phyloP scores from a whole-genome alignment of 495 filamentous ascomycete species.

The Aspergillus cristatus region DNA sequence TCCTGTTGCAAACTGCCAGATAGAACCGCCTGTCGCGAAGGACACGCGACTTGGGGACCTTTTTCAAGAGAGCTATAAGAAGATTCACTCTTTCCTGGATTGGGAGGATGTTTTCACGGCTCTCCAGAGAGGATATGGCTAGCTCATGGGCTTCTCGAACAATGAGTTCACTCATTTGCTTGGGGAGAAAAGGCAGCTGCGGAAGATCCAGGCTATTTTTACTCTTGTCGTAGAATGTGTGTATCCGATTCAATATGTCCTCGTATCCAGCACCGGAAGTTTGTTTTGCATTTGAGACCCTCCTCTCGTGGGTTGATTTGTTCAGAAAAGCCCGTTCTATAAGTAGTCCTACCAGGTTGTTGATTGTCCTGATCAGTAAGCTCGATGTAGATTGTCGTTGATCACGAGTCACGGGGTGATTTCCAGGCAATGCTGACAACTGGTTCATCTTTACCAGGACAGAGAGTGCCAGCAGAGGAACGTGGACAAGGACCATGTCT shows the following conservation, averaged over 20 bases:
- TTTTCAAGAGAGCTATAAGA: conserved; percentile 49
- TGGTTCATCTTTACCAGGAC: conserved; percentile 48
- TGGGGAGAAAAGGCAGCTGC: conserved; percentile 47
- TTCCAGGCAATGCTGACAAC: conserved; percentile 9
- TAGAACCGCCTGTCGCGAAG: conserved; percentile 47
- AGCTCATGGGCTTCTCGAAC: conserved; percentile 51
- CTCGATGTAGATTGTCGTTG: conserved; percentile 17
- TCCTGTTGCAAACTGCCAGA: conserved; percentile 38
- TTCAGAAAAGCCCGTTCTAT: conserved; percentile 60
- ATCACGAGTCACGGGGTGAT: conserved; percentile 3
- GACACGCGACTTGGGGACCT: conserved; percentile 44
- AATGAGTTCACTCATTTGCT: conserved; percentile 49
- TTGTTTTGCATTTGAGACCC: conserved; percentile 5
- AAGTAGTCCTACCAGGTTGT: conserved; percentile 44
- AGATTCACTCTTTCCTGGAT: conserved; percentile 36
- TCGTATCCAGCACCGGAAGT: conserved; percentile 25
- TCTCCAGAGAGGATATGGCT: conserved; percentile 31
- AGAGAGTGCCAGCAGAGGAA: conserved; percentile 63
- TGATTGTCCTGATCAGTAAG: conserved; percentile 23
- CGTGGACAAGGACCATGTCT: conserved; percentile 85
- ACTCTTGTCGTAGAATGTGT: conserved; percentile 50
- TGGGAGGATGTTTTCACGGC: conserved; percentile 11
- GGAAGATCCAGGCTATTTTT: conserved; percentile 35
- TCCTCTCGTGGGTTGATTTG: conserved; percentile 22
- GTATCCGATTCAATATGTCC: conserved; percentile 47